phyloP scores from a whole-genome alignment of 2,329 filamentous ascomycete genomes.

The Cucurbitaria berberidis region DNA sequence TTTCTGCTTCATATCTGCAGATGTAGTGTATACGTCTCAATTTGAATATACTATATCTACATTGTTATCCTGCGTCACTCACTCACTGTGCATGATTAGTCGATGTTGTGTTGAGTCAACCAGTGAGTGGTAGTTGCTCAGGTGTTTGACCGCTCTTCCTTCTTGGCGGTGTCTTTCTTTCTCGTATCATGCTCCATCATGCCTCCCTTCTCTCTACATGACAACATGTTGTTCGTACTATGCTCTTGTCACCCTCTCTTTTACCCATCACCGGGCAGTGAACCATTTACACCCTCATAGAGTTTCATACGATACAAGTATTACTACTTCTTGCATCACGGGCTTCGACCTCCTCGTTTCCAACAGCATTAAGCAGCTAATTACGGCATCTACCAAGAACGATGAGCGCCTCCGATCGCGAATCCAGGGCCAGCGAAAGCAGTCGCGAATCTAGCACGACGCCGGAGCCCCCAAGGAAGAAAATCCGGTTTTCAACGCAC shows the following conservation, averaged over 20 bases:
- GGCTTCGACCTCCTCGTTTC: neutral
- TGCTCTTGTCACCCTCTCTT: too few relatives aligned
- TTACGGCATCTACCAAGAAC: neutral
- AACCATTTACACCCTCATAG: neutral
- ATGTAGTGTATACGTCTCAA: neutral
- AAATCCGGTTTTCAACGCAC: neutral
- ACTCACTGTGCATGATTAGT: neutral
- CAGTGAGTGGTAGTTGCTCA: too few relatives aligned
- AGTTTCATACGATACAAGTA: neutral
- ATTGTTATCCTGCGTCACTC: neutral
- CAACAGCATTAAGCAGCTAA: neutral
- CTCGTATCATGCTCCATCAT: neutral
- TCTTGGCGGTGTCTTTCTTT: neutral
- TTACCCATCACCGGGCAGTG: neutral
- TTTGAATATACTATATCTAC: neutral
- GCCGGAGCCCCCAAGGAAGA: slow-evolving; percentile 1
- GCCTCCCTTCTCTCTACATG: neutral
- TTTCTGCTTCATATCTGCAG: neutral
- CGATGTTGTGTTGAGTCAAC: neutral
- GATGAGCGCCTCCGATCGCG: neutral
- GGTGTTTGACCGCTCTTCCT: neutral
- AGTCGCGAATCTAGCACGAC: neutral
- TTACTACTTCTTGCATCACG: neutral
- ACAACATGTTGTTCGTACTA: too few relatives aligned
- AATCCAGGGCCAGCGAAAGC: neutral